Evolutionary conservation across 192 early-diverging fungal genomes (phyloP).

Genomic region (Coemansia sp.): DNA sequence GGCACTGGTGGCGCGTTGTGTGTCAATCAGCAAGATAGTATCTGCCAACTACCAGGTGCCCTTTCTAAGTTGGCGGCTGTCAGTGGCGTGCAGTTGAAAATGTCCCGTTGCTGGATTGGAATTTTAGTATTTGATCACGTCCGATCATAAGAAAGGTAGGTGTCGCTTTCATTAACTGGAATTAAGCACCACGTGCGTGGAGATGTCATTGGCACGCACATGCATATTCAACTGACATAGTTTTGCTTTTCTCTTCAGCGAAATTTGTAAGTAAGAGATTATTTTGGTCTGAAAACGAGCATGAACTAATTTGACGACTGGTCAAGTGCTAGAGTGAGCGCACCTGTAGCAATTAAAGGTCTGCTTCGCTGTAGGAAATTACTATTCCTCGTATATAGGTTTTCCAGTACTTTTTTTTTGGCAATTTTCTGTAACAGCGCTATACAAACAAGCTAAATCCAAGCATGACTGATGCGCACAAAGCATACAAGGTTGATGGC

Average conservation of each 20-base stretch:
- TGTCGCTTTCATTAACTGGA: not conserved
- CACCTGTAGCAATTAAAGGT: not conserved
- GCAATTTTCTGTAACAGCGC: not conserved
- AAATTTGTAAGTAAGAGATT: not conserved
- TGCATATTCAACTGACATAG: not conserved
- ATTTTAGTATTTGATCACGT: not conserved
- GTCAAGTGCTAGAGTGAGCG: not conserved
- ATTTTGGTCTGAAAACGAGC: not conserved
- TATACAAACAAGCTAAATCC: no score
- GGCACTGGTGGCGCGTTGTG: not conserved
- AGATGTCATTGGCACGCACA: not conserved
- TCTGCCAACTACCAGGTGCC: not conserved
- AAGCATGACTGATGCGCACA: no score
- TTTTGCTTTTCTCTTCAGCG: not conserved
- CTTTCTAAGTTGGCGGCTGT: not conserved
- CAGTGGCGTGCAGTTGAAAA: not conserved
- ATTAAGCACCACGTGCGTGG: not conserved
- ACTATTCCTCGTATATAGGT: not conserved
- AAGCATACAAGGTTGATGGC: no score
- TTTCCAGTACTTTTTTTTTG: not conserved
- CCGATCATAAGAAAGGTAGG: not conserved
- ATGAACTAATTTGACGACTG: not conserved
- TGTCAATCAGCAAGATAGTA: not conserved
- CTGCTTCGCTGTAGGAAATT: not conserved
- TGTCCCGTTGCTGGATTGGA: not conserved